Evolutionary conservation across 177 flowering plant species (phyloP), one percentile per base, ranked within the genome.

Genomic region (Tripterygium wilfordii): DNA sequence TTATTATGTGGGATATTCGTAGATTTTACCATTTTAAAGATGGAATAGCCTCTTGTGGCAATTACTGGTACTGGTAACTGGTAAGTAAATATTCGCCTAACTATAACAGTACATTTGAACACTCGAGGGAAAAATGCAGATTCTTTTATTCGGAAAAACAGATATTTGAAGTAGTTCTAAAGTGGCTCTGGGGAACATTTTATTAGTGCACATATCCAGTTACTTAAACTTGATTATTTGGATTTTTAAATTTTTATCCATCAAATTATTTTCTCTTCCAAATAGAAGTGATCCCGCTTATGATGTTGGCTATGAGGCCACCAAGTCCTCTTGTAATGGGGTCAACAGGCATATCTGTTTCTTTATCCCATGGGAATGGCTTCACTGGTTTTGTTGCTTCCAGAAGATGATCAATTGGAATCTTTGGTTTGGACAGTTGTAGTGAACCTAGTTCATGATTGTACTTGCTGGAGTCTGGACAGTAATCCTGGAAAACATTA

Each of bases 311-410:
- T 10, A 68, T 45, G 29, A 77, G 22, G 18, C 22, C 37, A 40
- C 56, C 52, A 36, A 66, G 41, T 24, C 46, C 49, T 28, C 71
- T 77, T 3, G 66, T 78, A 23, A 62, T 73, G 3, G 68, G 76
- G 13, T 66, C 78, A 46, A 80, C 68, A 4, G 49, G 56, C 77
- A 70, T 68, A 50, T 88, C 98, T 25, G 95, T 69, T 63, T 72
- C 77, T 45, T 68, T 24, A 36, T 76, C 71, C 68, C 85, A 90
- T 25, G 78, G 74, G 65, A 70, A 81, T 54, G 88, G 85, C 54
- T 63, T 25, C 42, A 63, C 43, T 25, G 75, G 74, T 53, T 77
- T 45, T 7, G 88, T 74, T 54, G 90, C 94, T 56, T 77, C 83
- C 43, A 84, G 36, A 31, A 84, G 68, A 6, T 64, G 72, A 16